These are phyloP conservation scores for Kalmusia sp. DNA, from an alignment of 2,329 filamentous ascomycete species.

Conservation along the genomic window DNA sequence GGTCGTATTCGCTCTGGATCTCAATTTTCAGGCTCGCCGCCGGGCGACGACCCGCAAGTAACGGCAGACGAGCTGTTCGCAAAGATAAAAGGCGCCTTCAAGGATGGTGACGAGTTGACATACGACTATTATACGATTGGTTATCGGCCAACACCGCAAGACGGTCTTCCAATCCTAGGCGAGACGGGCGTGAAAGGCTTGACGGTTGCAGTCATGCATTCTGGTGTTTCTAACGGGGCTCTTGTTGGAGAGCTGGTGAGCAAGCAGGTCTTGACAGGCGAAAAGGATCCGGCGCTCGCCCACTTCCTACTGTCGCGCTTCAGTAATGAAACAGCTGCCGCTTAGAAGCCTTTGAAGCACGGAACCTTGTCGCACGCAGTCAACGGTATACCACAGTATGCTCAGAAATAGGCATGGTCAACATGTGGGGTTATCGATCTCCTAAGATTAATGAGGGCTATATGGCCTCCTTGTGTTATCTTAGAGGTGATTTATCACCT, in stretches of 20 bases:
- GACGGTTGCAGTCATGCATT: constrained; percentile 12
- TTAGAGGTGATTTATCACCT: no score
- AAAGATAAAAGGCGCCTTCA: constrained; percentile 6
- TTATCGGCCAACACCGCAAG: constrained; percentile 7
- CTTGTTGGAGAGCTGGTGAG: constrained; percentile 10
- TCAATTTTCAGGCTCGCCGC: constrained; percentile 3
- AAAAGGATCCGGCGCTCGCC: constrained; percentile 8
- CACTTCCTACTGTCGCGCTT: constrained; percentile 10
- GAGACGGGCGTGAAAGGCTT: constrained; percentile 12
- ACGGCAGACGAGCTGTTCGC: constrained; percentile 9
- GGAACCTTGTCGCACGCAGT: no score
- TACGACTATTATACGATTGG: constrained; percentile 13
- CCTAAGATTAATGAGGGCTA: no score
- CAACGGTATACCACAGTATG: no score
- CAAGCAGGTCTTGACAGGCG: constrained; percentile 8
- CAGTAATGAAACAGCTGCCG: background rate
- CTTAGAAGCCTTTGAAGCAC: no score
- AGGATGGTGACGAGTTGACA: constrained; percentile 1
- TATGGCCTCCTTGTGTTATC: no score
- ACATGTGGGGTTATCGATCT: no score
- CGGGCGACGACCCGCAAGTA: constrained; percentile 8
- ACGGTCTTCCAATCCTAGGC: constrained; percentile 11
- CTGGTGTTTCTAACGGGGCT: constrained; percentile 10
- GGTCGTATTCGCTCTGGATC: constrained; percentile 11
- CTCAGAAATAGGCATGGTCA: no score